Base-by-base conservation (phyloP, 176 grass and related monocot species). In the Zizania latifolia region DNA sequence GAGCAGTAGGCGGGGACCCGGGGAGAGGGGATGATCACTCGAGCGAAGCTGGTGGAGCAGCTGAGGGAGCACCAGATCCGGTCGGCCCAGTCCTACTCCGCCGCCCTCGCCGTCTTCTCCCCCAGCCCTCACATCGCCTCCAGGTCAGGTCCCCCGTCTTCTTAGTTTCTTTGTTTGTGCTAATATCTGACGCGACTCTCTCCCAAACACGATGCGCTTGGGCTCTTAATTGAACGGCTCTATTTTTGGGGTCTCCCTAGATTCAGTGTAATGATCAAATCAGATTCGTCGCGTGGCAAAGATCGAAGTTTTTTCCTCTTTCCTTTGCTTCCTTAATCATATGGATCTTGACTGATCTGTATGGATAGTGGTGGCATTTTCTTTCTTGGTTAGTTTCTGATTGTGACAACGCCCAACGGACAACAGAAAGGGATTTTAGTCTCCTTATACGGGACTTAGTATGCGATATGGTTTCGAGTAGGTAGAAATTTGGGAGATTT, bases 41-140 rank as follows among this genome's bases (percentile, higher is more conserved):
- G 88, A 56, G 83, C 91, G 12, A 94, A 97, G 91, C 88, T 97
- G 59, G 94, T 86, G 54, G 94, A 97, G 62, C 90, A 93, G 72
- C 81, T 93, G 55, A 78, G 88, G 72, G 94, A 93, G 61, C 86
- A 93, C 78, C 94, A 92, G 88, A 93, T 97, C 94, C 85, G 90
- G 82, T 97, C 91, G 78, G 88, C 88, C 66, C 71, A 90, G 83
- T 90, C 87, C 67, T 82, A 78, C 84, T 85, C 86, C 55, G 56
- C 68, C 37, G 50, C 73, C 43, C 88, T 97, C 74, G 41, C 70
- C 32, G 75, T 80, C 51, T 92, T 93, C 79, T 97, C 94, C 38
- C 93, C 94, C 61, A 91, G 83, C 53, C 88, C 88, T 12, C 86
- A 93, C 77, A 85, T 97, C 81, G 77, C 86, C 26, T 89, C 90